Conservation (phyloP, 2,329 filamentous ascomycete genomes). For the Cladosporium sp. region DNA sequence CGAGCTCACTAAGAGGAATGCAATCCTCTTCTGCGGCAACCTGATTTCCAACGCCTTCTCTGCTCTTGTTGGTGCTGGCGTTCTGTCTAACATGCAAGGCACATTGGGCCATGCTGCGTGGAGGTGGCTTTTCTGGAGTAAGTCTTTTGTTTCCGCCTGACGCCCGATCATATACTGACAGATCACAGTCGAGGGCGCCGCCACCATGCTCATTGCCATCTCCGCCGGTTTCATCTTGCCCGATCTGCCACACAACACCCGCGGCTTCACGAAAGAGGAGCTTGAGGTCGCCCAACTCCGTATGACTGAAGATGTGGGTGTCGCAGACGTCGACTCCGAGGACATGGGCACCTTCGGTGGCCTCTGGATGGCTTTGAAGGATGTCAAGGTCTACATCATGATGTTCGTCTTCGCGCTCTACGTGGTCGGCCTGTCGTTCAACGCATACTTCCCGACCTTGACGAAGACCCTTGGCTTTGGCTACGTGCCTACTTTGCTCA, state of each 20-base stretch:
- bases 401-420: slow-evolving; percentile 36
- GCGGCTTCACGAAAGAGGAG: slow-evolving; percentile 46
- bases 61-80: slow-evolving; percentile 48
- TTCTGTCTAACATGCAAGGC: slow-evolving; percentile 15
- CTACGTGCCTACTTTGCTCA: slow-evolving; percentile 51
- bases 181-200: slow-evolving; percentile 67
- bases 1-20: slow-evolving; percentile 48
- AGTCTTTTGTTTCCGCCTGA: background rate
- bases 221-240: slow-evolving; percentile 58
- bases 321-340: slow-evolving; percentile 30
- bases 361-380: slow-evolving; percentile 30
- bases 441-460: slow-evolving; percentile 22
- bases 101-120: slow-evolving; percentile 5
- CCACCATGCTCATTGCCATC: slow-evolving; percentile 59
- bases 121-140: slow-evolving; percentile 15
- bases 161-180: background rate
- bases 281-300: slow-evolving; percentile 35
- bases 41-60: slow-evolving; percentile 50
- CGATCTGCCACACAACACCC: slow-evolving; percentile 53
- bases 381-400: slow-evolving; percentile 39
- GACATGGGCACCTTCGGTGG: slow-evolving; percentile 36
- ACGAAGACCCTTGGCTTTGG: slow-evolving; percentile 67
- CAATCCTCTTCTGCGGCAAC: slow-evolving; percentile 51
- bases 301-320: slow-evolving; percentile 31
- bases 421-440: slow-evolving; percentile 23